Percentiles rank a stretch among this genome's conserved stretches.
Conservation (phyloP, 140 eudicot species). For the Ambrosia hybrid region DNA sequence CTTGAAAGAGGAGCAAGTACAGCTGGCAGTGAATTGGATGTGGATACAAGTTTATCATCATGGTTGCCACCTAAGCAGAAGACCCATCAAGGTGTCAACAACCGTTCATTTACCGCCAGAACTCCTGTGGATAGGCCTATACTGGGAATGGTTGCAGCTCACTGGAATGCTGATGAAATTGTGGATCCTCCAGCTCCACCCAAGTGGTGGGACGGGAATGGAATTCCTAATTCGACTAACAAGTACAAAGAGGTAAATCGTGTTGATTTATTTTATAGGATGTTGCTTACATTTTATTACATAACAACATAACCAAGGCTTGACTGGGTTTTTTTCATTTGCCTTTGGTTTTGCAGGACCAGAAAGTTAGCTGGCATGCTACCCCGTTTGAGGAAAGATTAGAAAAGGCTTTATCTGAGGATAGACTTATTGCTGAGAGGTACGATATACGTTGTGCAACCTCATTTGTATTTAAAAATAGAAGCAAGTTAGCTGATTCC, state of each 20-base stretch:
- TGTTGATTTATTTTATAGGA: neutral
- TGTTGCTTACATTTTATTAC: neutral
- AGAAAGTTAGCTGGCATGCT: constrained; percentile 92
- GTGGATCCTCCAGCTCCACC: constrained; percentile 63
- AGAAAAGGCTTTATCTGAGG: constrained; percentile 89
- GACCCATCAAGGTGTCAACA: constrained; percentile 25
- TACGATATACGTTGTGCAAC: constrained; percentile 27
- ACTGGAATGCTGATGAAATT: constrained; percentile 62
- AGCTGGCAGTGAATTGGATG: constrained; percentile 37
- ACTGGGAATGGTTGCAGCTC: constrained; percentile 71
- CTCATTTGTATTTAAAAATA: constrained; percentile 1
- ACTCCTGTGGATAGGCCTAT: constrained; percentile 73
- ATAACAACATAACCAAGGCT: neutral
- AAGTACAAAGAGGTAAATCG: constrained; percentile 84
- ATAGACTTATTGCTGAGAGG: constrained; percentile 64
- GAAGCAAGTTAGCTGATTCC: neutral
- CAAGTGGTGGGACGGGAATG: constrained; percentile 77
- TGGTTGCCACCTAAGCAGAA: constrained; percentile 61
- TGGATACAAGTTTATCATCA: constrained; percentile 64
- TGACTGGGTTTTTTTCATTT: neutral
- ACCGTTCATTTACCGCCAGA: constrained; percentile 31
- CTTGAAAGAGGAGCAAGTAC: constrained; percentile 29
- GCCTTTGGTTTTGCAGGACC: constrained; percentile 61
- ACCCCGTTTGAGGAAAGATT: constrained; percentile 93
- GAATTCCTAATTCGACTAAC: constrained; percentile 85